Percentiles rank a stretch among this genome's conserved stretches.
Conservation (phyloP, 2,329 filamentous ascomycete genomes). For the Botryotinia calthae region DNA sequence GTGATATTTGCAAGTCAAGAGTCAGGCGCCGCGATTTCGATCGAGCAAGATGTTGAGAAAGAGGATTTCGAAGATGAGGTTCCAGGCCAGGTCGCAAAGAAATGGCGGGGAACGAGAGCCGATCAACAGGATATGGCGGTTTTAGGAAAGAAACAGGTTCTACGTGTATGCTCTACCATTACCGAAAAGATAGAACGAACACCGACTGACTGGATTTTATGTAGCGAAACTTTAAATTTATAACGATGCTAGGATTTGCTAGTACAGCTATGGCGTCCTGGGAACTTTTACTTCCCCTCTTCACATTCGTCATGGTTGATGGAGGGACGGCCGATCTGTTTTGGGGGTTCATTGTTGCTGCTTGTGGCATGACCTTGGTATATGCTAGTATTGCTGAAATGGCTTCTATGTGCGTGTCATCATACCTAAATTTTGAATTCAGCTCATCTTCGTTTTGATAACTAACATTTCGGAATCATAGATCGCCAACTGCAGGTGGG, state of each 20-base stretch:
- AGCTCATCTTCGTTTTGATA: background rate
- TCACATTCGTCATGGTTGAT: slow-evolving; percentile 24
- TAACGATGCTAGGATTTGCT: slow-evolving; percentile 44
- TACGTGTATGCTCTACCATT: slow-evolving; percentile 19
- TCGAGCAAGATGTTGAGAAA: slow-evolving; percentile 25
- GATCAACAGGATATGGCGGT: slow-evolving; percentile 23
- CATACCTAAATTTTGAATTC: background rate
- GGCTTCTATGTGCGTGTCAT: slow-evolving; percentile 31
- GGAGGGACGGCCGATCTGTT: slow-evolving; percentile 39
- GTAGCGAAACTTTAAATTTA: slow-evolving; percentile 42
- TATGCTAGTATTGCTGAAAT: slow-evolving; percentile 32
- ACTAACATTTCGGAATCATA: slow-evolving; percentile 6
- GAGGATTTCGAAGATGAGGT: slow-evolving; percentile 16
- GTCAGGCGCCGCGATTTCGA: background rate
- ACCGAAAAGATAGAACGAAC: background rate
- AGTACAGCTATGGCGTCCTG: slow-evolving; percentile 45
- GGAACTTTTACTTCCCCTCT: slow-evolving; percentile 41
- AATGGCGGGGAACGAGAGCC: slow-evolving; percentile 22
- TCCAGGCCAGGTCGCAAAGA: slow-evolving; percentile 8
- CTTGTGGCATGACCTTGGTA: slow-evolving; percentile 32
- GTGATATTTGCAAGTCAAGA: slow-evolving; percentile 4
- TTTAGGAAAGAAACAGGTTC: slow-evolving; percentile 25
- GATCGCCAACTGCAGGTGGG: slow-evolving; percentile 54
- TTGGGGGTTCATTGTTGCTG: slow-evolving; percentile 38
- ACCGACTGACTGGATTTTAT: background rate